These are phyloP conservation scores for Didymella exigua DNA, from an alignment of 2,329 filamentous ascomycete species.

Conservation along the genomic window DNA sequence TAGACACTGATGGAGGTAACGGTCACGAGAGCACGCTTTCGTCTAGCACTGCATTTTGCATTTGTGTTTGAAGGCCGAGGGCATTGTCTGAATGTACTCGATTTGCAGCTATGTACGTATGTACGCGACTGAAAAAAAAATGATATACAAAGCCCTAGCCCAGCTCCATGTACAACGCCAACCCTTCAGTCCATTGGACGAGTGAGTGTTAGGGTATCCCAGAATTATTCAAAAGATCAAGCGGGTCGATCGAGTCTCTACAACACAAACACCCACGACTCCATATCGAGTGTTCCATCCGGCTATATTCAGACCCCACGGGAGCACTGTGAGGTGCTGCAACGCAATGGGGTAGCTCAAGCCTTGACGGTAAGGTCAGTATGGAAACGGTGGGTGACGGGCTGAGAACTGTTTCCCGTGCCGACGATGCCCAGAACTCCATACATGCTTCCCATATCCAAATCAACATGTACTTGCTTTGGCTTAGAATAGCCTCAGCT, in stretches of 20 bases:
- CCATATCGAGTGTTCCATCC: slow-evolving; percentile 12
- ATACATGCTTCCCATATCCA: slow-evolving; percentile 1
- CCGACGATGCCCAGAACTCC: not conserved
- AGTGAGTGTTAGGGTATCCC: slow-evolving; percentile 7
- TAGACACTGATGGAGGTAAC: too few relatives aligned
- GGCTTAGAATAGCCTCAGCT: slow-evolving; percentile 30
- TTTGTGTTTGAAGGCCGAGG: too few relatives aligned
- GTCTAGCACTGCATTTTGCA: too few relatives aligned
- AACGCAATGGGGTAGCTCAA: slow-evolving; percentile 25
- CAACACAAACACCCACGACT: not conserved
- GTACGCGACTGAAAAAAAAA: not conserved
- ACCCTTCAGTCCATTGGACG: slow-evolving; percentile 14
- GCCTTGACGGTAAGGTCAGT: slow-evolving; percentile 11
- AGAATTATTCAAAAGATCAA: not conserved
- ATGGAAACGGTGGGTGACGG: not conserved
- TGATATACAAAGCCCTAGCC: not conserved
- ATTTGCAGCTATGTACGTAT: not conserved
- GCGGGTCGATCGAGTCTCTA: not conserved
- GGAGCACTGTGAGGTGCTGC: slow-evolving; percentile 30
- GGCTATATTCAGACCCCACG: slow-evolving; percentile 25
- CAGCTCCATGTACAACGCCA: slow-evolving; percentile 3
- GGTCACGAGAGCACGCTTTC: not conserved
- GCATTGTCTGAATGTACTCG: too few relatives aligned
- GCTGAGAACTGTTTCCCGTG: not conserved
- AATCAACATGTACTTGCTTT: slow-evolving; percentile 1